phyloP scores from a whole-genome alignment of 1,139 yeast species.

The Suhomyces wounanorum region DNA sequence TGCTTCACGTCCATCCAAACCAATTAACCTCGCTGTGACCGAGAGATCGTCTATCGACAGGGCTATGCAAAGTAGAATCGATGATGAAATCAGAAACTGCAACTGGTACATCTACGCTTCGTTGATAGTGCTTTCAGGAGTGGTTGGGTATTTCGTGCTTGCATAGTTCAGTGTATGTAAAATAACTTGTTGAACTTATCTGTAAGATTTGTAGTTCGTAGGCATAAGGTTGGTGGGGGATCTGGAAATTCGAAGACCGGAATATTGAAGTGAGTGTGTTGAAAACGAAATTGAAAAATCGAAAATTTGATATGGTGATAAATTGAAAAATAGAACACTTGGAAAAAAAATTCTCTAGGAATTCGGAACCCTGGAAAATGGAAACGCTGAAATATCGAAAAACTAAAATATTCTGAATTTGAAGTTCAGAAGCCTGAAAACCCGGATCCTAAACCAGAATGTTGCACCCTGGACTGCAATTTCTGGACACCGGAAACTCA shows the following conservation, averaged over 20 bases:
- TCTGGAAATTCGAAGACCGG: no score
- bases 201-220: neutral
- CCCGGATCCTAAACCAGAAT: no score
- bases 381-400: no score
- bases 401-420: no score
- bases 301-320: no score
- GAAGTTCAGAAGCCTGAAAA: no score
- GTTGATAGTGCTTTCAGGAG: slow-evolving; percentile 1
- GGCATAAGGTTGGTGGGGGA: no score
- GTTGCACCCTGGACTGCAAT: no score
- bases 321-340: neutral
- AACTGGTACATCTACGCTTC: slow-evolving; percentile 2
- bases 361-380: no score
- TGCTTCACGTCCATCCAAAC: slow-evolving; percentile 23
- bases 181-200: neutral
- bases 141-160: slow-evolving; percentile 1
- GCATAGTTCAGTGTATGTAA: neutral
- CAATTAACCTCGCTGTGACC: slow-evolving; percentile 28
- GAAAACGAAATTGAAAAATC: neutral
- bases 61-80: slow-evolving; percentile 28
- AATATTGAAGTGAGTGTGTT: no score
- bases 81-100: slow-evolving; percentile 29
- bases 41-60: slow-evolving; percentile 36
- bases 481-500: no score
- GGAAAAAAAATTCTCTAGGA: no score